phyloP scores from a whole-genome alignment of 106 monocot species.

The Dendrobium chrysotoxum region DNA sequence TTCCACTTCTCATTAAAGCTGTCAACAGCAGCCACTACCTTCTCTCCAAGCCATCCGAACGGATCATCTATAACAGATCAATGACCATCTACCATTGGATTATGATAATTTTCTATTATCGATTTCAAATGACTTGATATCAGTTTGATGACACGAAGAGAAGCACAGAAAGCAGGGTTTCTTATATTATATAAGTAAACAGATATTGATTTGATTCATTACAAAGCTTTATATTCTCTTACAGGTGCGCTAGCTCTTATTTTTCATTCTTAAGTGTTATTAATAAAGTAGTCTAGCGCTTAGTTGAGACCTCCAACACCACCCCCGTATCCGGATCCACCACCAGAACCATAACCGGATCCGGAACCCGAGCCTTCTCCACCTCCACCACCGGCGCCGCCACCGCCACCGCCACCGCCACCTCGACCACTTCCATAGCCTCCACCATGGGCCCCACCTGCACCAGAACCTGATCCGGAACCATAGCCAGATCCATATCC shows the following conservation, averaged over 20 bases:
- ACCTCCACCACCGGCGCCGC: not conserved
- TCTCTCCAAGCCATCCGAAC: too few relatives aligned
- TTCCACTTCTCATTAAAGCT: too few relatives aligned
- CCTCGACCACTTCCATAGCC: not conserved
- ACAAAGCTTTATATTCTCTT: too few relatives aligned
- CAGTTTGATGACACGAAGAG: too few relatives aligned
- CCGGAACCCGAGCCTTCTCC: not conserved
- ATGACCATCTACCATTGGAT: too few relatives aligned
- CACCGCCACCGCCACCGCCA: not conserved
- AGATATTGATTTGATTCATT: too few relatives aligned
- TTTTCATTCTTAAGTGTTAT: not conserved
- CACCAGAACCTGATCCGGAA: not conserved
- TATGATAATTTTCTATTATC: too few relatives aligned
- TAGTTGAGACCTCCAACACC: not conserved
- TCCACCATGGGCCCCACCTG: not conserved
- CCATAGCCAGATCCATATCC: slow-evolving; percentile 7
- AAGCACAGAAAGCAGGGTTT: too few relatives aligned
- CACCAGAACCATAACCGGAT: not conserved
- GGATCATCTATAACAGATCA: too few relatives aligned
- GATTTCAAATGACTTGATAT: too few relatives aligned
- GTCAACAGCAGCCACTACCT: too few relatives aligned
- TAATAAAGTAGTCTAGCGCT: not conserved
- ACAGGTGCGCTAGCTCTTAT: not conserved
- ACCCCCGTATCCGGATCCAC: not conserved
- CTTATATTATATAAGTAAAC: too few relatives aligned